Base-by-base conservation (phyloP, 495 filamentous ascomycete species). In the Xylaria grammica region DNA sequence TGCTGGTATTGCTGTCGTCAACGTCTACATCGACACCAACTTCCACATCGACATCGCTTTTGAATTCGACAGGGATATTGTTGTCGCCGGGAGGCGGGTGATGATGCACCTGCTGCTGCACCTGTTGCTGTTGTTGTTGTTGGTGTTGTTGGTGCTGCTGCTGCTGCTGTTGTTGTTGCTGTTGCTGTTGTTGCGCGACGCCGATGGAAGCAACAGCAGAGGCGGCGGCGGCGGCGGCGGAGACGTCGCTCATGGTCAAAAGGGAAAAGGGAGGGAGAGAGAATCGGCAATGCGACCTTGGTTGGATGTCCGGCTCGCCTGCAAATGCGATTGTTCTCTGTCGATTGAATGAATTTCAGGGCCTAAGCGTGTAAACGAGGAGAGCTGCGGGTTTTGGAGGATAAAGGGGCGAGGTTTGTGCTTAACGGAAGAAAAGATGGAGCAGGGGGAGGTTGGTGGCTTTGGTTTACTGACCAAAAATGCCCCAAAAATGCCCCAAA, bases 321-420 rank as follows among this genome's bases (percentile, higher is more conserved):
- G 48, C 46, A 40, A 63, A 65, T 51, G 50, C 55, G 64, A 71
- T 52, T 59, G 67, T 57, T 54, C 56, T 66, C 69, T 67, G 71
- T 67, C 66, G 72, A 72, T 72, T 68, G 67, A 74, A 70, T 72
- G 65, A 67, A 68, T 52, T 69, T 70, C 54, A 66, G 69, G 29
- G 69, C 69, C 72, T 74, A 74, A 74, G 69, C 69, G 65, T 72
- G 69, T 74, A 72, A 72, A 74, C 72, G 72, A 74, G 65, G 59
- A 61, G 54, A 66, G 64, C 50, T 60, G 68, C 66, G 71, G 72
- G 65, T 72, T 74, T 74, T 69, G 69, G 65, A 61, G 52, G 67
- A 68, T 72, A 74, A 74, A 70, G 72, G 72, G 72, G 69, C 70
- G 68, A 68, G 67, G 36, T 52, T 70, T 72, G 67, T 72, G 70